These are phyloP conservation scores for Funneliformis geosporum DNA, from an alignment of 192 early-diverging fungal genomes.

Conservation along the genomic window DNA sequence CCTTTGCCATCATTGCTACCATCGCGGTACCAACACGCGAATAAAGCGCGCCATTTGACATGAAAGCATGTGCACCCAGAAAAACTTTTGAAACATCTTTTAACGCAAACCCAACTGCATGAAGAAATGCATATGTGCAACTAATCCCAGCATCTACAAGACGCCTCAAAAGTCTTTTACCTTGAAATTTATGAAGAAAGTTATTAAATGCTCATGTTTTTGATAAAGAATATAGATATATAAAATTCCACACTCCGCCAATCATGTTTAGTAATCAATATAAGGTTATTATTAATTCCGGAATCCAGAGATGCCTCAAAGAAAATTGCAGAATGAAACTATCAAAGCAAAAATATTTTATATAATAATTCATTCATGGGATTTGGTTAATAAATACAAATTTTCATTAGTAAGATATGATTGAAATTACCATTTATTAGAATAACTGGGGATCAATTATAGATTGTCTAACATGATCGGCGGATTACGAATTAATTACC, in stretches of 20 bases:
- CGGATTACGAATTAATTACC: constrained; percentile 47
- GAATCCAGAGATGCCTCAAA: too few relatives aligned
- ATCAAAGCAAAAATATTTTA: too few relatives aligned
- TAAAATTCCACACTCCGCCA: not conserved
- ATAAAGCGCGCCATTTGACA: constrained; percentile 91
- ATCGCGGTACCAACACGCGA: constrained; percentile 88
- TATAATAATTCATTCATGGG: too few relatives aligned
- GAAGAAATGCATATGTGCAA: constrained; percentile 71
- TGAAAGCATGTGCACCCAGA: constrained; percentile 88
- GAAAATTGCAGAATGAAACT: too few relatives aligned
- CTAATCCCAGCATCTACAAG: constrained; percentile 66
- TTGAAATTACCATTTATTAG: too few relatives aligned
- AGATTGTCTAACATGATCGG: too few relatives aligned
- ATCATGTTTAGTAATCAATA: too few relatives aligned
- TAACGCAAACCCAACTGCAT: constrained; percentile 75
- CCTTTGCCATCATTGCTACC: constrained; percentile 87
- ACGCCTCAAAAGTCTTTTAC: constrained; percentile 62
- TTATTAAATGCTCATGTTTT: constrained; percentile 16
- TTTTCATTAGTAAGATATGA: too few relatives aligned
- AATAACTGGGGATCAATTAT: too few relatives aligned
- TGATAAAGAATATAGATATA: not conserved
- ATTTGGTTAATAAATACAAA: too few relatives aligned
- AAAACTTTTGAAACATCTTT: constrained; percentile 90
- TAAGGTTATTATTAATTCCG: too few relatives aligned
- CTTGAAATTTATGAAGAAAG: constrained; percentile 36